phyloP scores from a whole-genome alignment of 345 rosid species.

The Lumnitzera racemosa region DNA sequence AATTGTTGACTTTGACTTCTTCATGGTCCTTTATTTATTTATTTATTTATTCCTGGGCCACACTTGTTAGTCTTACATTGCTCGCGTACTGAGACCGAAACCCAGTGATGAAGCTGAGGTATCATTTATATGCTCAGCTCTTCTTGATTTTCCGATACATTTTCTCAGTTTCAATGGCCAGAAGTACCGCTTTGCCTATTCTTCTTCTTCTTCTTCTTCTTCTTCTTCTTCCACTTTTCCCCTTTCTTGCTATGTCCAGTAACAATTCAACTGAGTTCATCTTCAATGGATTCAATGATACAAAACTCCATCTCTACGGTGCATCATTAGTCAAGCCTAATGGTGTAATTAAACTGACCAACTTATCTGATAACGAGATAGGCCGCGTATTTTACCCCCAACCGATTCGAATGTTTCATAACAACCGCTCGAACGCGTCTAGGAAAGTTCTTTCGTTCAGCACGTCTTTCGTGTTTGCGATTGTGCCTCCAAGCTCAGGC shows the following conservation, averaged over 20 bases:
- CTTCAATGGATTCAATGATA: conserved; percentile 35
- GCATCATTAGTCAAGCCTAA: conserved; percentile 24
- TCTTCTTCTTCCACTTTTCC: conserved; percentile 9
- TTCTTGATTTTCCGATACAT: too few relatives aligned
- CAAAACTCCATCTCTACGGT: conserved; percentile 10
- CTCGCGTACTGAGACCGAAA: too few relatives aligned
- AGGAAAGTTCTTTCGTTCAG: conserved; percentile 28
- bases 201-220: conserved; percentile 8
- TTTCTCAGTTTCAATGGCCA: too few relatives aligned
- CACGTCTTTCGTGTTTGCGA: conserved; percentile 45
- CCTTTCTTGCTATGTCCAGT: background rate
- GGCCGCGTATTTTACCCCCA: conserved; percentile 47
- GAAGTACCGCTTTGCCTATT: background rate
- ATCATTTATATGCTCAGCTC: too few relatives aligned
- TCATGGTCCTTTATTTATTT: too few relatives aligned
- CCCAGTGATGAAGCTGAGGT: too few relatives aligned
- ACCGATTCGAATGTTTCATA: conserved; percentile 19
- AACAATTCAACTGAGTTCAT: conserved; percentile 11
- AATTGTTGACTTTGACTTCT: too few relatives aligned
- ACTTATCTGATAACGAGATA: conserved; percentile 9
- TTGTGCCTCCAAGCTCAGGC: conserved; percentile 17
- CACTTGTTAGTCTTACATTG: too few relatives aligned
- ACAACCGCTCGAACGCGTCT: background rate
- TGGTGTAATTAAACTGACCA: conserved; percentile 46
- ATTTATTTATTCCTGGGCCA: too few relatives aligned